These are phyloP conservation scores for Aspergillus sp. DNA, from an alignment of 2,329 filamentous ascomycete genomes.

Conservation along the genomic window DNA sequence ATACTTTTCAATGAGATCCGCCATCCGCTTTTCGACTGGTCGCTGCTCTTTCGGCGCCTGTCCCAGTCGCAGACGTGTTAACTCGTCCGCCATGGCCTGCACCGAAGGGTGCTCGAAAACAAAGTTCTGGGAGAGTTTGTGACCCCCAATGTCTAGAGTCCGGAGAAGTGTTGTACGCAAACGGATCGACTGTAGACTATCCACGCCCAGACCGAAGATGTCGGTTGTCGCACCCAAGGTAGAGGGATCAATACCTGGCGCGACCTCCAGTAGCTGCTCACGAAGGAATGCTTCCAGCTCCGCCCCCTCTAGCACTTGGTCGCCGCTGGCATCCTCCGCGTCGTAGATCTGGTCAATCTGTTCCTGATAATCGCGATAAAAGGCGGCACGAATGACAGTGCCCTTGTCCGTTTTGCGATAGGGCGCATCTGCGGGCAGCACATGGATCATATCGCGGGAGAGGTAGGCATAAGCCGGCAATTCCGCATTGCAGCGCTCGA, in stretches of 20 bases:
- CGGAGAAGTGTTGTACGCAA: slow-evolving; percentile 20
- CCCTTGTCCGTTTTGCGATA: slow-evolving; percentile 29
- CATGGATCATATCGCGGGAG: slow-evolving; percentile 26
- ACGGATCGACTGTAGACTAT: slow-evolving; percentile 27
- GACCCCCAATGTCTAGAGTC: not conserved
- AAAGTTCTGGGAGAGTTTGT: not conserved
- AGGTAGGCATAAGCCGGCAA: slow-evolving; percentile 45
- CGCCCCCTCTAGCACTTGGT: slow-evolving; percentile 15
- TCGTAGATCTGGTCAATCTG: slow-evolving; percentile 25
- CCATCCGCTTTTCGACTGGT: slow-evolving; percentile 48
- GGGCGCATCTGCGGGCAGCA: slow-evolving; percentile 19
- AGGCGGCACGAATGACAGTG: slow-evolving; percentile 26
- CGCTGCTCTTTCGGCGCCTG: slow-evolving; percentile 1
- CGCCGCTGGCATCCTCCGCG: slow-evolving; percentile 13
- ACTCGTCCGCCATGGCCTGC: slow-evolving; percentile 21
- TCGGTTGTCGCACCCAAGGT: slow-evolving; percentile 19
- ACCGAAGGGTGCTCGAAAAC: slow-evolving; percentile 24
- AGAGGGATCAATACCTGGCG: slow-evolving; percentile 25
- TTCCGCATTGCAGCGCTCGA: slow-evolving; percentile 54
- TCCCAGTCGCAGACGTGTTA: not conserved
- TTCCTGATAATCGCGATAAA: slow-evolving; percentile 25
- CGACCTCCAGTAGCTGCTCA: slow-evolving; percentile 38
- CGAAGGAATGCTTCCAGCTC: slow-evolving; percentile 21
- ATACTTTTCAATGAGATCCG: slow-evolving; percentile 43
- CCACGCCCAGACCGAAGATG: slow-evolving; percentile 26